These are phyloP conservation scores for Botrytis porri DNA, from an alignment of 2,329 filamentous ascomycete genomes.

Conservation along the genomic window DNA sequence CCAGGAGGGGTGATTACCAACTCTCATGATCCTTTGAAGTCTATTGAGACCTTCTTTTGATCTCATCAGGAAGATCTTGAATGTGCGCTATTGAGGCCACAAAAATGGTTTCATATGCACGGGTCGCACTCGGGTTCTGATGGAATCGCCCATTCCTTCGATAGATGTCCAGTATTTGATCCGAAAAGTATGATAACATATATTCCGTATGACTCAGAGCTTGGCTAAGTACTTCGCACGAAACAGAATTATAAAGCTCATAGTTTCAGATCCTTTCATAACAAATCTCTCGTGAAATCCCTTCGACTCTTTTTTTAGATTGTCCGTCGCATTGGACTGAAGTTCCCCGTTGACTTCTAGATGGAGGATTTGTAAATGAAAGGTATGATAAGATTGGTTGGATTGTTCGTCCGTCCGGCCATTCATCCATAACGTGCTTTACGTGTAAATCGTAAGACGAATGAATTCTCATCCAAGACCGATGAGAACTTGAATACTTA, in stretches of 20 bases:
- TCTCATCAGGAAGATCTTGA: background rate
- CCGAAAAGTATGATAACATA: background rate
- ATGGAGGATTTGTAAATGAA: background rate
- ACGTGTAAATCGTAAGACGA: background rate
- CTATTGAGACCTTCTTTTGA: background rate
- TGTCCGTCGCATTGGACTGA: background rate
- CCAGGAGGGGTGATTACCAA: background rate
- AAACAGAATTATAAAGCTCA: background rate
- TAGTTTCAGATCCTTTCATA: background rate
- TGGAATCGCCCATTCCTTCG: background rate
- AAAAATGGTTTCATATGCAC: background rate
- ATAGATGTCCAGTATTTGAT: background rate
- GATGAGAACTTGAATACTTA: background rate
- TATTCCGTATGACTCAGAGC: background rate
- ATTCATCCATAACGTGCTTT: background rate
- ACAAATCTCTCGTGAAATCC: background rate
- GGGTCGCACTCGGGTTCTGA: background rate
- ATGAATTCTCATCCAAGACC: background rate
- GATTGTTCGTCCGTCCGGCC: background rate
- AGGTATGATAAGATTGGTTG: background rate
- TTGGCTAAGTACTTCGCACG: background rate
- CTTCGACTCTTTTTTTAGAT: background rate
- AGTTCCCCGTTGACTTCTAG: background rate
- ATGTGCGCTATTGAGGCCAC: background rate
- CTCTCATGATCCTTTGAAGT: background rate